Base-by-base conservation (phyloP, 176 grass and related monocot genomes). In the Phyllostachys edulis region DNA sequence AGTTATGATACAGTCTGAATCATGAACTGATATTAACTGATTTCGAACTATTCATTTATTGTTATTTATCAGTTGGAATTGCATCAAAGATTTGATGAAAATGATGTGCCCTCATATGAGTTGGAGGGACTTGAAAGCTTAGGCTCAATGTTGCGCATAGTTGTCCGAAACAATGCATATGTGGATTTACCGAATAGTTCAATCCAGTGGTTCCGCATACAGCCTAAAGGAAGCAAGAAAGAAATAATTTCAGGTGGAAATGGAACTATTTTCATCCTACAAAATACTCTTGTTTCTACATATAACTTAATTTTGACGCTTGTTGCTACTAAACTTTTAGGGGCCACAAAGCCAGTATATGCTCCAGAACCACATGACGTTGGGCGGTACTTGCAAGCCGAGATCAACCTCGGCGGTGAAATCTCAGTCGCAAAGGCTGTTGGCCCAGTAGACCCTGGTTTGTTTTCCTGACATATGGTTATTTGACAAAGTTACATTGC, bases 321-420 rank as follows among this genome's bases (percentile, higher is more conserved):
- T 84, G 81, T 52, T 63, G 42, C 57, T 63, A 66, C 42, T 73
- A 32, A 80, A 77, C 20, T 41, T 45, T 78, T 74, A 96, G 94
- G 94, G 76, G 94, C 94, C 61, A 93, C 82, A 78, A 96, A 89
- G 61, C 75, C 69, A 60, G 73, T 77, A 56, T 96, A 96, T 78
- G 89, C 90, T 85, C 91, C 91, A 75, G 94, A 93, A 55, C 94
- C 94, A 75, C 88, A 87, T 75, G 94, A 96, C 9, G 91, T 96
- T 68, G 84, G 94, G 52, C 84, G 91, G 21, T 87, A 88, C 68
- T 60, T 91, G 80, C 87, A 88, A 88, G 94, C 82, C 59, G 94
- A 96, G 75, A 80, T 93, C 51, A 85, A 81, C 70, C 84, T 62
- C 14, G 54, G 78, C 51, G 84, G 85, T 76, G 63, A 87, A 84